Evolutionary conservation across 257 asterid species (phyloP), one percentile per base, ranked within the genome.

Genomic region (Solanum acaule): DNA sequence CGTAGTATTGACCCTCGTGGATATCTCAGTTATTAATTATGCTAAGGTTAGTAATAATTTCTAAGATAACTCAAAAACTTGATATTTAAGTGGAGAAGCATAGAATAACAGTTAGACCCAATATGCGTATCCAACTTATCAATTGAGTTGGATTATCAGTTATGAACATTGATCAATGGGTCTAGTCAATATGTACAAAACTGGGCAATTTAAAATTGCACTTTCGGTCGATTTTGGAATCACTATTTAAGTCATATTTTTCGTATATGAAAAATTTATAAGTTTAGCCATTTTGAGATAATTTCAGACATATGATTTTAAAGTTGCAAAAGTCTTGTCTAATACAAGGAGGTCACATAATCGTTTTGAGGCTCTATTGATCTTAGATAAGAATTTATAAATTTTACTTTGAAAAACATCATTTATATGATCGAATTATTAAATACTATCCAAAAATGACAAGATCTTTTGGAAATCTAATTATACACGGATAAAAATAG

Each of bases 1-100:
- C 6, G 7, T 23, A 63, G 29, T 0, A 23, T 0, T 9, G 7
- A 61, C 1, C 70, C 31, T 63, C 14, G 1, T 0, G 29, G 2
- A 63, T 63, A 23, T 63, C 29, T 63, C 14, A 1, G 3, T 63
- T 63, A 63, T 63, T 63, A 52, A 16, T 6, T 52, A 16, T 52
- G 0, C 23, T 16, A 52, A 16, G 63, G 23, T 52, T 52, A 52
- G 10, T 31, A 31, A 31, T 31, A 31, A 52, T 52, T 52, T 52
- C 23, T 6, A 16, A 52, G 0, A 52, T 52, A 52, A 0, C 63
- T 16, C 9, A 16, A 52, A 52, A 52, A 6, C n/a, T 52, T 52
- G 23, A 16, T 52, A 52, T 52, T 52, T 16, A 52, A 52, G 23
- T 16, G 23, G 63, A 52, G 63, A 52, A 16, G 4, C 23, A 52